phyloP scores from a whole-genome alignment of 2,329 filamentous ascomycete species.

The Harringtonia aguacate region DNA sequence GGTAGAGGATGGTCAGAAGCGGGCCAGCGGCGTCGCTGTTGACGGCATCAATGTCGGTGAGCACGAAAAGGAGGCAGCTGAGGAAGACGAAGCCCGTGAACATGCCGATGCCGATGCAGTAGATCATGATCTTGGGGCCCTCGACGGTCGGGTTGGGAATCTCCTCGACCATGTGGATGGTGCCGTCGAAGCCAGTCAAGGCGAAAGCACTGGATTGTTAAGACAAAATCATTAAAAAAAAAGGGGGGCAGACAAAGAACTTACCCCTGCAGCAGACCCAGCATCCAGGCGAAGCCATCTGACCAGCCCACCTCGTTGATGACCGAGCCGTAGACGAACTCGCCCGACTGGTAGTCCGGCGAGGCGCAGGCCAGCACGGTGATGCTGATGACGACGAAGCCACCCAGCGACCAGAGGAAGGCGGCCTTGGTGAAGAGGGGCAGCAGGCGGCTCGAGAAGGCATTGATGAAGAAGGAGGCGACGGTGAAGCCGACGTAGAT shows the following conservation, averaged over 20 bases:
- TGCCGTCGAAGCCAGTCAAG: slow-evolving; percentile 41
- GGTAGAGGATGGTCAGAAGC: slow-evolving; percentile 33
- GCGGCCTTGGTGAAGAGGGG: slow-evolving; percentile 58
- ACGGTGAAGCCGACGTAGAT: slow-evolving; percentile 58
- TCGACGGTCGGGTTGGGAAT: slow-evolving; percentile 46
- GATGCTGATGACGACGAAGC: slow-evolving; percentile 60
- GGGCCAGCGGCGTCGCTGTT: slow-evolving; percentile 24
- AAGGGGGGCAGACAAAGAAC: neutral
- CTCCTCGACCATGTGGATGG: slow-evolving; percentile 46
- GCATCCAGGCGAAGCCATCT: slow-evolving; percentile 49
- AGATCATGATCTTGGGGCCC: slow-evolving; percentile 57
- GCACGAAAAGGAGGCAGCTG: slow-evolving; percentile 52
- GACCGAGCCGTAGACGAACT: slow-evolving; percentile 57
- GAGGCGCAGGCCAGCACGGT: slow-evolving; percentile 56
- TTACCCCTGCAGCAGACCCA: slow-evolving; percentile 39
- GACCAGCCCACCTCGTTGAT: slow-evolving; percentile 62
- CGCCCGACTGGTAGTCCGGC: slow-evolving; percentile 51
- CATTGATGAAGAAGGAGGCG: slow-evolving; percentile 52
- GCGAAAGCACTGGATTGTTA: slow-evolving; percentile 24
- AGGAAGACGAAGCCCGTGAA: slow-evolving; percentile 39
- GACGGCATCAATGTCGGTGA: slow-evolving; percentile 44
- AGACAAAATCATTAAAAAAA: neutral
- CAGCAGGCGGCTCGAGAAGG: slow-evolving; percentile 50
- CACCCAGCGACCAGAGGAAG: slow-evolving; percentile 59
- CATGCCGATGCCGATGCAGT: slow-evolving; percentile 52